phyloP scores from a whole-genome alignment of 2,329 filamentous ascomycete genomes.

The Fusarium redolens region DNA sequence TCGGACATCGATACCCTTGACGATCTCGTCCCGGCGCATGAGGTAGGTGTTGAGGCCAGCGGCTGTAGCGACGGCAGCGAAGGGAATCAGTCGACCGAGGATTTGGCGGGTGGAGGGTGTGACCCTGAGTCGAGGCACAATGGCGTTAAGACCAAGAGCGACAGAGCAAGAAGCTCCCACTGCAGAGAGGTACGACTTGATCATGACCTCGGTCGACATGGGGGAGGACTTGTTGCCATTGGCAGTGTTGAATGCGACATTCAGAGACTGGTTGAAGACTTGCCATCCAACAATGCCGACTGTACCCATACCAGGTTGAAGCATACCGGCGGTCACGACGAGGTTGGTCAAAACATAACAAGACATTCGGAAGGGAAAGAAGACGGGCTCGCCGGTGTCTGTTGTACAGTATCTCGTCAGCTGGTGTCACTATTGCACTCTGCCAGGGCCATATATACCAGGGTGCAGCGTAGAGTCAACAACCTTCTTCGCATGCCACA shows the following conservation, averaged over 20 bases:
- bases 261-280: conserved; percentile 95
- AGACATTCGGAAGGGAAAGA: conserved; percentile 98
- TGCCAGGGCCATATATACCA: conserved; percentile 65
- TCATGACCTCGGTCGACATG: conserved; percentile 81
- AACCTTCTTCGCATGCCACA: conserved; percentile 97
- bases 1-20: conserved; percentile 91
- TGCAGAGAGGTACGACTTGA: conserved; percentile 90
- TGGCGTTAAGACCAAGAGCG: conserved; percentile 87
- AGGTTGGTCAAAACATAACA: conserved; percentile 93
- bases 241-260: conserved; percentile 96
- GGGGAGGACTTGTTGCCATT: conserved; percentile 98
- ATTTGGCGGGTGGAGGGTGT: conserved; percentile 80
- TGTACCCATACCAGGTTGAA: conserved; percentile 86
- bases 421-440: conserved; percentile 1
- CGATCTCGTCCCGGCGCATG: conserved; percentile 97
- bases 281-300: conserved; percentile 93
- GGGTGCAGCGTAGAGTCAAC: conserved; percentile 97
- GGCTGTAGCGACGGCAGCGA: conserved; percentile 92
- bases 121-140: conserved; percentile 87
- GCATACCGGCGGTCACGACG: conserved; percentile 95
- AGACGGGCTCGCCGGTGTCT: conserved; percentile 94
- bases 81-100: conserved; percentile 89
- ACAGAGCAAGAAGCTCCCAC: conserved; percentile 95
- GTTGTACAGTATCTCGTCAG: conserved; percentile 17
- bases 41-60: conserved; percentile 95